These are phyloP conservation scores for Plectosphaerella sp. DNA, from an alignment of 2,329 filamentous ascomycete species.

Conservation along the genomic window DNA sequence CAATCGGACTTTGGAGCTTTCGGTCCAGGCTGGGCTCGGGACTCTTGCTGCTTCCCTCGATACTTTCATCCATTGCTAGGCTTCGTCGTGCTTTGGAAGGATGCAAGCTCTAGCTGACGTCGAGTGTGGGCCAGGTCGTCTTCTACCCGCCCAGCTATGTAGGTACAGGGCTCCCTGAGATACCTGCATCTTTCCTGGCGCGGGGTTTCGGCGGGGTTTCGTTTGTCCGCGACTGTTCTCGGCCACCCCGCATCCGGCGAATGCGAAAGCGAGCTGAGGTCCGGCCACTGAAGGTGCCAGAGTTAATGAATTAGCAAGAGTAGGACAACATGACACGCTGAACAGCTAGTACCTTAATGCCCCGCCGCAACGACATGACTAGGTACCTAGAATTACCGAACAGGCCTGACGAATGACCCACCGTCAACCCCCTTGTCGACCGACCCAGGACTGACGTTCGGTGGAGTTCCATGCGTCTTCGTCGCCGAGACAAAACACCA, in stretches of 20 bases:
- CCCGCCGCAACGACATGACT: background rate
- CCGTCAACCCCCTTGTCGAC: background rate
- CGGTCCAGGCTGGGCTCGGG: too few species aligned
- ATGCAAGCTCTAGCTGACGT: too few species aligned
- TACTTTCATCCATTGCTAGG: too few species aligned
- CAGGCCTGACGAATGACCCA: background rate
- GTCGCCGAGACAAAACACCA: background rate
- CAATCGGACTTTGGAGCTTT: conserved; percentile 19
- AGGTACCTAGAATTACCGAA: background rate
- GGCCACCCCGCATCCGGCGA: background rate
- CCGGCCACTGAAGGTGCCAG: background rate
- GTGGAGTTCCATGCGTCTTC: background rate
- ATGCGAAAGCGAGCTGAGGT: background rate
- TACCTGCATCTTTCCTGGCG: background rate
- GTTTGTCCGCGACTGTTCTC: conserved; percentile 16
- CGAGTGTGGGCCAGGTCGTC: too few species aligned
- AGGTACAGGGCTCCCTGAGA: too few species aligned
- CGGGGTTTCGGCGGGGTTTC: conserved; percentile 15
- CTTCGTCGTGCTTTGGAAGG: too few species aligned
- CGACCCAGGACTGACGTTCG: too few species aligned
- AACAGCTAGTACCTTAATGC: background rate
- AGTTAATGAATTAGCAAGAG: background rate
- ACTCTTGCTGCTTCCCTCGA: too few species aligned
- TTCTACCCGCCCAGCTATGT: too few species aligned
- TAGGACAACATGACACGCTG: too few species aligned